Evolutionary conservation across 306 rosid genomes (phyloP).

Genomic region (Cucumis hystrix): DNA sequence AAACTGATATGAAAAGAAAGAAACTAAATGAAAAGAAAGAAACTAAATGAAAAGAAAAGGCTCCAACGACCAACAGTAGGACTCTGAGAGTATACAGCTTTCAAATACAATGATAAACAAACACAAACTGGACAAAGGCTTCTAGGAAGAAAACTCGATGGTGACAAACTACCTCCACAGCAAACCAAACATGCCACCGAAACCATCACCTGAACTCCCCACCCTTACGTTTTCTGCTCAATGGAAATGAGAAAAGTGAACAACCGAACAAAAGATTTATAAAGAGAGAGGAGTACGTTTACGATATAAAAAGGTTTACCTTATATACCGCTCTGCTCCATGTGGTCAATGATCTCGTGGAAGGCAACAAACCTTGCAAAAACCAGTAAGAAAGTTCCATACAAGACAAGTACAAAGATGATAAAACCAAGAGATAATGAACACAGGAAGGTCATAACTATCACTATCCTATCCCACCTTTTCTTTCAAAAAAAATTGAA

Average conservation of each 20-base stretch:
- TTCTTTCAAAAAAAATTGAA: conserved; percentile 11
- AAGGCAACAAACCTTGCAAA: neutral
- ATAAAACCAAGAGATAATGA: neutral
- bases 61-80: neutral
- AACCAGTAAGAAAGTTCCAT: neutral
- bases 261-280: neutral
- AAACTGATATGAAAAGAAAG: neutral
- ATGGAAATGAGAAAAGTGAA: neutral
- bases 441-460: neutral
- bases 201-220: neutral
- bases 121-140: neutral
- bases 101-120: neutral
- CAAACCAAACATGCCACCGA: neutral
- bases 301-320: neutral
- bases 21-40: neutral
- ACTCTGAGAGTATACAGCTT: neutral
- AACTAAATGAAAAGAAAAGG: neutral
- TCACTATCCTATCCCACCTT: conserved; percentile 1
- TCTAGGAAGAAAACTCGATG: neutral
- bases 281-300: too few species aligned
- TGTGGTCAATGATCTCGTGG: neutral
- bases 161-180: neutral
- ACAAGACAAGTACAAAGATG: neutral
- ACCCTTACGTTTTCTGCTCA: neutral
- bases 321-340: neutral